Evolutionary conservation across 768 basidiomycete genomes (phyloP).

Genomic region (Psilocybe sp.): DNA sequence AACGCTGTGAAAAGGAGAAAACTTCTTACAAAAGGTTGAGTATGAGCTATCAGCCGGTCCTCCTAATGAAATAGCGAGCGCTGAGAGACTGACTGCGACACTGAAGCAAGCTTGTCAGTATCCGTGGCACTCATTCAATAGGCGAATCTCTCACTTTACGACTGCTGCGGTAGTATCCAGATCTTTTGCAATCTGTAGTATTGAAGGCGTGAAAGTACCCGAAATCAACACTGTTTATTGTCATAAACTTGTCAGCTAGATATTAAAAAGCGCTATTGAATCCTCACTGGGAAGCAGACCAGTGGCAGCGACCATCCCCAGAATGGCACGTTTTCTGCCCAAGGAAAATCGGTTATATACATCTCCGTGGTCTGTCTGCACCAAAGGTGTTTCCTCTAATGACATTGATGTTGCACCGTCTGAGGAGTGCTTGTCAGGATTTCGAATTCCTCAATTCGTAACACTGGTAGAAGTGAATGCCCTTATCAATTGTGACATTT

Average conservation of each 20-base stretch:
- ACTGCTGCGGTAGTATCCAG: constrained; percentile 52
- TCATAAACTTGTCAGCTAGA: background rate
- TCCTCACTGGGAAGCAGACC: constrained; percentile 60
- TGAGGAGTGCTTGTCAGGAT: too few relatives aligned
- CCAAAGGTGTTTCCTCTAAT: constrained; percentile 33
- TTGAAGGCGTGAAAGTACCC: constrained; percentile 69
- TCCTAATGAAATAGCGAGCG: constrained; percentile 31
- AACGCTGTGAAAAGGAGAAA: background rate
- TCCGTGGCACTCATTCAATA: background rate
- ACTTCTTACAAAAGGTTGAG: constrained; percentile 34
- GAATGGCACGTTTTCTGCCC: constrained; percentile 48
- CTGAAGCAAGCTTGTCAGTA: constrained; percentile 12
- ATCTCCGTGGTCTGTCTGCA: constrained; percentile 24
- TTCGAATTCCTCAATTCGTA: too few relatives aligned
- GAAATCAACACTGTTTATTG: constrained; percentile 64
- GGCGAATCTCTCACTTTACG: constrained; percentile 42
- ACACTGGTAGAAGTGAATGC: too few relatives aligned
- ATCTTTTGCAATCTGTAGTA: constrained; percentile 71
- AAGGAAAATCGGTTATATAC: constrained; percentile 61
- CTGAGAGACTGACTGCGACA: constrained; percentile 33
- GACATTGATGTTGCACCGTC: too few relatives aligned
- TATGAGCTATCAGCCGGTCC: constrained; percentile 31
- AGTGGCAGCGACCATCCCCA: constrained; percentile 55
- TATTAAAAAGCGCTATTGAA: background rate
- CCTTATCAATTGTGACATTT: too few relatives aligned